A percentile compares a stretch with the other conserved stretches of the same genome.
These are phyloP conservation scores for Phytophthora capsici DNA, from an alignment of 352 stramenopile species.

Conservation along the genomic window DNA sequence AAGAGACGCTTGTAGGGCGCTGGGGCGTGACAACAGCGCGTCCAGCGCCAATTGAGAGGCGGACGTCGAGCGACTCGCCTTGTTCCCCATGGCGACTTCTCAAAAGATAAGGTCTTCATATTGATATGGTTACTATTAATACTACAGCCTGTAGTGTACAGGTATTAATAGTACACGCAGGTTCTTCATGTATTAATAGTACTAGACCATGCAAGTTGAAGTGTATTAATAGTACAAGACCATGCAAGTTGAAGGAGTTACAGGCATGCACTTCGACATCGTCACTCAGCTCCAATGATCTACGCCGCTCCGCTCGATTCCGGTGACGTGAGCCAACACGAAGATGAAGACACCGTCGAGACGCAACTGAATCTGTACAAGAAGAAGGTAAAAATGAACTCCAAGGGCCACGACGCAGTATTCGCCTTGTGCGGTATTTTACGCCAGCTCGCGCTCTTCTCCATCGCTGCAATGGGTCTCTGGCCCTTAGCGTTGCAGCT, in stretches of 20 bases:
- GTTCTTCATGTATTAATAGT: too few species aligned
- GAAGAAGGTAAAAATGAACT: conserved; percentile 4
- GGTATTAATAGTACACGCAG: too few species aligned
- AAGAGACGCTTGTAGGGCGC: conserved; percentile 45
- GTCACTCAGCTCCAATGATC: not conserved
- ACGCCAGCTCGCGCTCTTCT: conserved; percentile 37
- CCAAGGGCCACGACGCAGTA: not conserved
- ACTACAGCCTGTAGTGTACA: too few species aligned
- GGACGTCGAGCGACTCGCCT: conserved; percentile 48
- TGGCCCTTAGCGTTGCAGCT: conserved; percentile 44
- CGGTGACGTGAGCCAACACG: not conserved
- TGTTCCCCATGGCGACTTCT: conserved; percentile 70
- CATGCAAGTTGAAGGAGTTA: too few species aligned
- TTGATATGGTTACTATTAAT: too few species aligned
- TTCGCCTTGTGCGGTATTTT: conserved; percentile 24
- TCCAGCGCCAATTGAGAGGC: conserved; percentile 49
- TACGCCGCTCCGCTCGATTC: not conserved
- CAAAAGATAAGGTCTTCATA: not conserved
- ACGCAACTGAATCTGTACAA: not conserved
- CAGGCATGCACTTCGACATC: too few species aligned
- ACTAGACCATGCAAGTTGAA: too few species aligned
- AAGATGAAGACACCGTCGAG: conserved; percentile 13
- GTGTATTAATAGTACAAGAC: too few species aligned
- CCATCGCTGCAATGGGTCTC: conserved; percentile 42
- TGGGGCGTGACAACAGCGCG: conserved; percentile 44